A percentile compares a stretch with the other conserved stretches of the same genome.
Conservation (phyloP, 331 rosid genomes). For the Telfairia occidentalis region DNA sequence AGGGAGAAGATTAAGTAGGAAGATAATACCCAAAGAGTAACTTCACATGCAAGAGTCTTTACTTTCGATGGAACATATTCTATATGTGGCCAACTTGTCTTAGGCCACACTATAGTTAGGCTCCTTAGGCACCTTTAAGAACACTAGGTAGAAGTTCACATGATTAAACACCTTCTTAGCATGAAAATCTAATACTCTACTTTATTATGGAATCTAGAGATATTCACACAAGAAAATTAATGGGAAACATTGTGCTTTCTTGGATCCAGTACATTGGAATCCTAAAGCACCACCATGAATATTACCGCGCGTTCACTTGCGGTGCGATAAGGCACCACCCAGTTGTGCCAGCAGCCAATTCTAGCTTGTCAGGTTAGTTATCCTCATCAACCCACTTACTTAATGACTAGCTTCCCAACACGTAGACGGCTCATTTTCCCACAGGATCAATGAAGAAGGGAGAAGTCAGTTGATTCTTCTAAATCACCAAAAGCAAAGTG, state of each 20-base stretch:
- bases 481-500: too few species aligned
- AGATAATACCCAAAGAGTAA: slow-evolving; percentile 37
- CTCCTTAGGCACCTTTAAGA: slow-evolving; percentile 1
- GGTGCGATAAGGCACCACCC: too few species aligned
- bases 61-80: slow-evolving; percentile 40
- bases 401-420: too few species aligned
- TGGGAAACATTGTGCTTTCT: slow-evolving; percentile 2
- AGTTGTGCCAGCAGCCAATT: too few species aligned
- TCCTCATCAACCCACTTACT: too few species aligned
- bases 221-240: not conserved
- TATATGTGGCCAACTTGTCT: slow-evolving; percentile 80
- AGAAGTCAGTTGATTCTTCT: too few species aligned
- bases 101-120: too few species aligned
- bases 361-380: too few species aligned
- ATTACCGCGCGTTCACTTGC: too few species aligned
- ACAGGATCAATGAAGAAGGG: too few species aligned
- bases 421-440: too few species aligned
- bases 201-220: slow-evolving; percentile 8
- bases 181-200: not conserved
- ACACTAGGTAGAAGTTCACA: not conserved
- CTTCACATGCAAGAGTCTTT: slow-evolving; percentile 17
- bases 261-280: not conserved
- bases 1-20: slow-evolving; percentile 13
- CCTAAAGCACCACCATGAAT: too few species aligned
- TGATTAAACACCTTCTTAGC: slow-evolving; percentile 9